phyloP scores from a whole-genome alignment of 495 filamentous ascomycete species.

The Opeltia flavorubescens region DNA sequence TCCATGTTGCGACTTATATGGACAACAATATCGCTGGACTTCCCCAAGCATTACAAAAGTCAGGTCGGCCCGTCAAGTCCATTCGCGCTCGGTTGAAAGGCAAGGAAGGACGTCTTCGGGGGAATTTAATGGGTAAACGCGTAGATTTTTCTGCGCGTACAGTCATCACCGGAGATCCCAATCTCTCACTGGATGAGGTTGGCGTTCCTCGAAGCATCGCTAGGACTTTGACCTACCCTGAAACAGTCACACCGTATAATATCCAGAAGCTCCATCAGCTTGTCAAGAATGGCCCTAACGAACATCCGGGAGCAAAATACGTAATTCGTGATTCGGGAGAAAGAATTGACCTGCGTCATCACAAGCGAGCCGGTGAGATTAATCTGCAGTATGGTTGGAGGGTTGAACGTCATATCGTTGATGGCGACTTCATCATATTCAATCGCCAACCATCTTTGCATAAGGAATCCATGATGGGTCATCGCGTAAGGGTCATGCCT shows the following conservation, averaged over 20 bases:
- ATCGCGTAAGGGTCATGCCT: slow-evolving; percentile 93
- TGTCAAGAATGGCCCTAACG: slow-evolving; percentile 83
- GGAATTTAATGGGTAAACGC: slow-evolving; percentile 99
- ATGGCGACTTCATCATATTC: slow-evolving; percentile 97
- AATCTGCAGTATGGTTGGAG: slow-evolving; percentile 93
- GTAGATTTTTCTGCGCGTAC: slow-evolving; percentile 99
- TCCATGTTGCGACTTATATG: slow-evolving; percentile 98
- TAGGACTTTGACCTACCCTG: slow-evolving; percentile 80
- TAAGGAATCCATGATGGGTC: slow-evolving; percentile 99
- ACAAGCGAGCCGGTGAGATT: slow-evolving; percentile 69
- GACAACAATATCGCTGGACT: slow-evolving; percentile 97
- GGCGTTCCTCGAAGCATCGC: slow-evolving; percentile 88
- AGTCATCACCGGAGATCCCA: slow-evolving; percentile 96
- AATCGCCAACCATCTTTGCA: slow-evolving; percentile 97
- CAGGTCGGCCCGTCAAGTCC: slow-evolving; percentile 86
- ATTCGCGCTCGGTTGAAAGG: slow-evolving; percentile 94
- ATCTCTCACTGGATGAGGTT: slow-evolving; percentile 89
- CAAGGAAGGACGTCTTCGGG: slow-evolving; percentile 92
- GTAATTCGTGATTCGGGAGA: slow-evolving; percentile 85
- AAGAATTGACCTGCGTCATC: slow-evolving; percentile 84
- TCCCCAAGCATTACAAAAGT: slow-evolving; percentile 92
- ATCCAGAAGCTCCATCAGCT: slow-evolving; percentile 78
- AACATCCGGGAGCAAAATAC: slow-evolving; percentile 89
- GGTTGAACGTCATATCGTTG: slow-evolving; percentile 87
- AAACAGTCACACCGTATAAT: slow-evolving; percentile 96